Evolutionary conservation across 805 yeast genomes (phyloP), one percentile per base, ranked within the genome.

Genomic region (Ogataea angusta): DNA sequence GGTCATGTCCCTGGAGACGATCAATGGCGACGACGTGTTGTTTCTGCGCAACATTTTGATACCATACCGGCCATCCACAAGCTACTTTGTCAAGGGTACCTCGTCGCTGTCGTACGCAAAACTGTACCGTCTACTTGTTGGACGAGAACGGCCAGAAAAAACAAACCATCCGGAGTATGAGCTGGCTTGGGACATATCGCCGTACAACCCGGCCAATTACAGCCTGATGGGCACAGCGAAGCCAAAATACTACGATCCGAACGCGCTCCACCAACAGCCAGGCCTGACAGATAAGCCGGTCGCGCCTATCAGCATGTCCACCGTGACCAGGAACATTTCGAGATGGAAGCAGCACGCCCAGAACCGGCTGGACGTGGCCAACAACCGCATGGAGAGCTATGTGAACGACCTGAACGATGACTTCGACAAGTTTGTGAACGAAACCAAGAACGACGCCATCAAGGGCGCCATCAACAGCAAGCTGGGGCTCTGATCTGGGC

Each of bases 41-140:
- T 90, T 82, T 64, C 83, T 85, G 54, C 82, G 77, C 18, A 75
- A 78, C 46, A 70, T 84, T 32, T 65, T 73, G 5, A 74, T 83
- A 15, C 95, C 96, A 2, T 75, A 78, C 23, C 72, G 98, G 34
- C 99, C 99, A 2, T 71, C 77, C 4, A 78, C 86, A 6, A 68
- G 85, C 31, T 91, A 83, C 60, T 85, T 96, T 93, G 86, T 93
- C 6, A 78, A 82, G 49, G 96, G 96, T 3, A 54, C 83, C 0
- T 77, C 78, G 14, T 70, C 73, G 46, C 72, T 82, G n/a, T 66
- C 80, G 2, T 60, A 73, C 16, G 69, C 72, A 1, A 95, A 86
- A 46, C 68, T 93, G 38, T 82, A 84, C 43, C 40, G 55, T 10
- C 56, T 87, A 31, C 70, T 91, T 27, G 86, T 85, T 5, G 97